Evolutionary conservation across 345 rosid genomes (phyloP).

Genomic region (Mangifera indica): DNA sequence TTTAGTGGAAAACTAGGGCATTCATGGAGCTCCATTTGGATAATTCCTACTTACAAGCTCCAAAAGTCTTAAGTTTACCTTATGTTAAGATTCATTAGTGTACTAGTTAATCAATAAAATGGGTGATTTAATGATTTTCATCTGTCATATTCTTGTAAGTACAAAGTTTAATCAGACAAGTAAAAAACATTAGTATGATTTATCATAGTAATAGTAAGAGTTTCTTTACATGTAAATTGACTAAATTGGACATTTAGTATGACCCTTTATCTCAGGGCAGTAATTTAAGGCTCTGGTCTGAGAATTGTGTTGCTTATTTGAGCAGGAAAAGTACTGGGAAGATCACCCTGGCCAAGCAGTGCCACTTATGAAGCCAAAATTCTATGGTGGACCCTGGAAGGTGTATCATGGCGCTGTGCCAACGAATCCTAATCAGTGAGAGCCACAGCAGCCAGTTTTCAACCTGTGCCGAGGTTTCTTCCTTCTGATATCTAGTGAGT

Average conservation of each 20-base stretch:
- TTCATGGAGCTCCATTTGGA: too few relatives aligned
- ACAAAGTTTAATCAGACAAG: too few relatives aligned
- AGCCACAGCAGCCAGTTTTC: conserved; percentile 4
- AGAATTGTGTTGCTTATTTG: conserved; percentile 20
- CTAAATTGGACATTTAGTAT: not conserved
- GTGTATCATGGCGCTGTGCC: conserved; percentile 65
- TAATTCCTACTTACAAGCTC: too few relatives aligned
- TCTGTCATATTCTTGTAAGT: too few relatives aligned
- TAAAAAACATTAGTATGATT: too few relatives aligned
- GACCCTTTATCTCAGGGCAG: not conserved
- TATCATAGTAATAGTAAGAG: not conserved
- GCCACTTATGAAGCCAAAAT: conserved; percentile 76
- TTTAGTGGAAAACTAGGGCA: too few relatives aligned
- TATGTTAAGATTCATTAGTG: too few relatives aligned
- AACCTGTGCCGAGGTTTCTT: conserved; percentile 6
- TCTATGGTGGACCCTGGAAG: conserved; percentile 82
- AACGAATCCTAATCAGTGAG: conserved; percentile 44
- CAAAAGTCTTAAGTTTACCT: too few relatives aligned
- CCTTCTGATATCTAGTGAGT: not conserved
- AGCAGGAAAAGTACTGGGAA: conserved; percentile 91
- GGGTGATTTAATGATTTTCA: too few relatives aligned
- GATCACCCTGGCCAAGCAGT: conserved; percentile 84
- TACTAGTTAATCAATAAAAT: too few relatives aligned
- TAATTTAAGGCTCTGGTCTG: conserved; percentile 4
- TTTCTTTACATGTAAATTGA: not conserved